Evolutionary conservation across 306 rosid genomes (phyloP), one percentile per base, ranked within the genome.

Genomic region (Coriaria nepalensis): DNA sequence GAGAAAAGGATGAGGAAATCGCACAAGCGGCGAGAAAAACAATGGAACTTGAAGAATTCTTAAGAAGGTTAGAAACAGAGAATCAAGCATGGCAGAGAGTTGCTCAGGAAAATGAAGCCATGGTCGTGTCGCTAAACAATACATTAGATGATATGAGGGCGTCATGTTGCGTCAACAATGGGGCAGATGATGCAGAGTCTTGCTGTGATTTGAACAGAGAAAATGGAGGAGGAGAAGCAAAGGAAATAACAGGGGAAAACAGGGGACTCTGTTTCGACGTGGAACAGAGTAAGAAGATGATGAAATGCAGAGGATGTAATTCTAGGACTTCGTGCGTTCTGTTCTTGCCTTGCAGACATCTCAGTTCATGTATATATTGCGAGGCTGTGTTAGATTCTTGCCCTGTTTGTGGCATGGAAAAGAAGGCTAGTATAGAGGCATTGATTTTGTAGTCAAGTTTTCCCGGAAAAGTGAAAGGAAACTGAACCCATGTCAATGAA

Each of bases 341-440:
- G 78, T 73, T 83, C 15, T 86, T 87, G 59, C 93, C 96, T 50
- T 80, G 94, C 59, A 65, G 94, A 47, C 96, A 83, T 52, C 87
- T 83, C 20, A 80, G 88, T 65, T 78, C 83, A 6, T 86, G 98
- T 77, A 65, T 65, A 53, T 65, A 12, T 41, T 90, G 98, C 9
- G 86, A 81, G 50, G n/a, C 67, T 12, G 49, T 52, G 36, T 71
- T 90, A 42, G 68, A 81, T 61, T 64, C 69, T 47, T 90, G 95
- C 61, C 95, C 94, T 4, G 75, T 85, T 5, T 81, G 95, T 57
- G 42, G 38, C 46, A 50, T 65, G 65, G 66, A 62, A 15, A 85
- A 81, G 83, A 90, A 77, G 47, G 73, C 78, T 35, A 62, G 64
- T 49, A 77, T 85, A 46, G 92, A 85, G 72, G 68, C 88, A 52